Evolutionary conservation across 371 early-diverging fungal species (phyloP).

Genomic region (Zychaea mexicana): DNA sequence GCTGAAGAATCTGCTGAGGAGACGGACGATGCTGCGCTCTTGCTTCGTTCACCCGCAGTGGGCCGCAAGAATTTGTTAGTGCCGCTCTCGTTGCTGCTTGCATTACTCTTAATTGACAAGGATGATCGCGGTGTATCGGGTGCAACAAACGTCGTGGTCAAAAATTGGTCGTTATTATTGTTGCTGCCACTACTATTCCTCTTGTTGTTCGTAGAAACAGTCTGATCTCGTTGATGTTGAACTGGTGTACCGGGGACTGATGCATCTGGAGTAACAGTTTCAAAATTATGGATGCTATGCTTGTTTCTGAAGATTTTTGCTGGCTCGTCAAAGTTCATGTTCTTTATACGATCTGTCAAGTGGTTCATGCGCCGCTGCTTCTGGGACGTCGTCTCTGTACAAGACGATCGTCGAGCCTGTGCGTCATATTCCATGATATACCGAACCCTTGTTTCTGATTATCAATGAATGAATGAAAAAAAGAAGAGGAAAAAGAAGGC

Average conservation of each 20-base stretch:
- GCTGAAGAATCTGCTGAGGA: not conserved
- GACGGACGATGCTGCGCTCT: not conserved
- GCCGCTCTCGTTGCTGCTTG: not conserved
- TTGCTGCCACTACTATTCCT: not conserved
- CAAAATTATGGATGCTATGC: constrained; percentile 34
- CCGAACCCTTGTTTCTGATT: not conserved
- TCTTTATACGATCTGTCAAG: constrained; percentile 22
- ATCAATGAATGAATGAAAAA: not conserved
- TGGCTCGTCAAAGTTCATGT: constrained; percentile 33
- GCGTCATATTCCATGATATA: not conserved
- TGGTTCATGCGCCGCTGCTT: not conserved
- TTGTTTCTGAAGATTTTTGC: constrained; percentile 36
- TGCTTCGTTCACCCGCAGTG: not conserved
- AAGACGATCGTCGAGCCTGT: not conserved
- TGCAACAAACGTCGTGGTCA: not conserved
- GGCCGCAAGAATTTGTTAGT: not conserved
- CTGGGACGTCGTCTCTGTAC: not conserved
- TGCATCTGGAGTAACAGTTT: constrained; percentile 37
- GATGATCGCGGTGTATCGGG: constrained; percentile 4
- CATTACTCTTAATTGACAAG: not conserved
- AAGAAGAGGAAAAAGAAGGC: constrained; percentile 3
- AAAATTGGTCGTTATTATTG: not conserved
- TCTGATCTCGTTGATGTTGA: not conserved
- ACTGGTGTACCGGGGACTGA: constrained; percentile 31
- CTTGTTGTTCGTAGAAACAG: not conserved